Base-by-base conservation (phyloP, 2,329 filamentous ascomycete species). In the Talaromyces sp. region DNA sequence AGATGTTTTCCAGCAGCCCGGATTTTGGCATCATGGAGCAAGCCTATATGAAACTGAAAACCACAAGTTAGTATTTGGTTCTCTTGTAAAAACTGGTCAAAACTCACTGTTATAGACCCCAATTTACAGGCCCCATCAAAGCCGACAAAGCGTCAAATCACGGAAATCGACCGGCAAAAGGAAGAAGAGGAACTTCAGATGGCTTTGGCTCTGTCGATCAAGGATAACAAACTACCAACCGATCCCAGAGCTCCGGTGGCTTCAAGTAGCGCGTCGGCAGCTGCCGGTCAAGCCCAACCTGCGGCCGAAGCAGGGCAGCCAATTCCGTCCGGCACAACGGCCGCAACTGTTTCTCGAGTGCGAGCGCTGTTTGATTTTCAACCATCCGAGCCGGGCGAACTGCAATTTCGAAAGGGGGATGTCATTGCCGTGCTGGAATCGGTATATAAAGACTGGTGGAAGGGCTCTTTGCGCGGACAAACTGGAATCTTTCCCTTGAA, bases 361-460 rank as follows among this genome's bases (percentile, higher is more conserved):
- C 86, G 93, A 66, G 95, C 95, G 1, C 82, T 98, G 53, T 99
- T 91, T 73, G 95, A 99, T 75, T 99, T 99, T 75, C 88, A 90
- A 57, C 93, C 95, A 1, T 96, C 93, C 0, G 95, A 99, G 75
- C 87, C 92, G 0, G 95, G 93, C 55, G 95, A 99, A 79, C 82
- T 99, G 64, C 92, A 96, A 68, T 99, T 99, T 75, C 90, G 93
- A 68, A 96, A 96, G 78, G 93, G 95, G 30, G 95, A 99, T 73
- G 89, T 98, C 47, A 99, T 99, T 74, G 93, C 95, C 1, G 95
- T 99, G 17, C 82, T 99, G 47, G 95, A 98, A 77, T 97, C 93
- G 1, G 95, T 98, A 1, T 99, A 96, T 80, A 99, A 98, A 77
- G 95, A 99, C 76, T 99, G 95, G 95, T 99, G 95, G 95, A 93